phyloP scores from a whole-genome alignment of 306 rosid species.

The Cucurbita pepo region DNA sequence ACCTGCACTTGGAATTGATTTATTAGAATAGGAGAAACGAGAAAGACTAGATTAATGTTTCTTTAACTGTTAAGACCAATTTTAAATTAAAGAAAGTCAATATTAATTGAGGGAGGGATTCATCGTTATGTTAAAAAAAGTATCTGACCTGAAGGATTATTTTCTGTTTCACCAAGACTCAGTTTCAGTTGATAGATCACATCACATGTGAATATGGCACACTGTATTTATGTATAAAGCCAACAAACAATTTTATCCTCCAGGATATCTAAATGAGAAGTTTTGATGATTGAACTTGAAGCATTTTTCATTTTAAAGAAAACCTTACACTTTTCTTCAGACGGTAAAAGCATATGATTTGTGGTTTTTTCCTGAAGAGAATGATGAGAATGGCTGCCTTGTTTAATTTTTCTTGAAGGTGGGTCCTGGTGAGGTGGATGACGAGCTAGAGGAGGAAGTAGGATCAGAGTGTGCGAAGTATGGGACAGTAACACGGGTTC shows the following conservation, averaged over 20 bases:
- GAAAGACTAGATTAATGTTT: not conserved
- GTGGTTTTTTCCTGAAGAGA: not conserved
- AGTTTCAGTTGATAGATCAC: not conserved
- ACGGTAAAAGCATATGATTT: not conserved
- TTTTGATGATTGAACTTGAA: not conserved
- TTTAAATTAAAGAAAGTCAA: not conserved
- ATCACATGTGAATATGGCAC: not conserved
- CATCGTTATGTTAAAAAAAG: not conserved
- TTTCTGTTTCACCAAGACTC: not conserved
- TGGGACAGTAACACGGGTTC: slow-evolving; percentile 88
- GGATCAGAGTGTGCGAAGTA: slow-evolving; percentile 92
- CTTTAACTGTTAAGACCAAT: not conserved
- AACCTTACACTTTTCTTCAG: not conserved
- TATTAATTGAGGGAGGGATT: not conserved
- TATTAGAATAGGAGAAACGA: not conserved
- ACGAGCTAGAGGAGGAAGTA: slow-evolving; percentile 91
- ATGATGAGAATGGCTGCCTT: not conserved
- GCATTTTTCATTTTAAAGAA: not conserved
- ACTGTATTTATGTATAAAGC: not conserved
- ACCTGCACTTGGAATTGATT: not conserved
- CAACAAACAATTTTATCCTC: not conserved
- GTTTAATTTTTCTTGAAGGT: slow-evolving; percentile 48
- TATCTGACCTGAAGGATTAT: not conserved
- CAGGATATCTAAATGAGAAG: not conserved
- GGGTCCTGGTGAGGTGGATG: slow-evolving; percentile 99